These are phyloP conservation scores for Pleodorina starrii DNA, from an alignment of 139 green algal genomes.

Conservation along the genomic window DNA sequence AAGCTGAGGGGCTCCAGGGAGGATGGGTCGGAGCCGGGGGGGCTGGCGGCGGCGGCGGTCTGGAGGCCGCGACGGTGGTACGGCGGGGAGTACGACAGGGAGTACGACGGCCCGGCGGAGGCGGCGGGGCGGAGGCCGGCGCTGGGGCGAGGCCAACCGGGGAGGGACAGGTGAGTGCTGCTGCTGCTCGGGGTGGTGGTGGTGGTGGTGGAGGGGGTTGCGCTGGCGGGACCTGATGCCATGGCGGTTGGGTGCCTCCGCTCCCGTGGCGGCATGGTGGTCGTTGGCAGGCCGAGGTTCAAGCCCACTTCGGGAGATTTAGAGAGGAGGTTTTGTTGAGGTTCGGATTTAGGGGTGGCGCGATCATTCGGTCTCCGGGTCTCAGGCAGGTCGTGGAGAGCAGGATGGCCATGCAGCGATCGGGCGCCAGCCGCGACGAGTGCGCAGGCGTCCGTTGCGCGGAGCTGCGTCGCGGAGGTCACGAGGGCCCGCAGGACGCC, in stretches of 20 bases:
- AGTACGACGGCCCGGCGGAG: neutral
- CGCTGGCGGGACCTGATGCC: neutral
- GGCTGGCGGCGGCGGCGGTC: slow-evolving; percentile 10
- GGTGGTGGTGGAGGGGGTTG: neutral
- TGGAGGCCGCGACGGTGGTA: neutral
- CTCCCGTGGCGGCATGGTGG: no score
- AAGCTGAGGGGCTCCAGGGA: neutral
- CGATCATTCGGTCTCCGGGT: no score
- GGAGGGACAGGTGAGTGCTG: neutral
- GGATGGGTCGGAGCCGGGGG: neutral
- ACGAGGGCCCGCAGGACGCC: neutral
- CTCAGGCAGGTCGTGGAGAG: no score
- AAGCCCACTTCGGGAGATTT: no score
- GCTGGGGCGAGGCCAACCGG: neutral
- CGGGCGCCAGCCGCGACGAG: neutral
- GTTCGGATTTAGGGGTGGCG: no score
- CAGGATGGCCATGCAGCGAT: neutral
- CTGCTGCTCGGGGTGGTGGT: neutral
- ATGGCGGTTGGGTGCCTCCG: no score
- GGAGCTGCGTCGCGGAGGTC: neutral
- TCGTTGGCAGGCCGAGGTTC: no score
- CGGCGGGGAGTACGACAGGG: neutral
- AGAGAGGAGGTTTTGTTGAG: no score
- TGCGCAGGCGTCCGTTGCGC: neutral
- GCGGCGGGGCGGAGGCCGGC: neutral